Base-by-base conservation (phyloP, 176 grass and related monocot genomes). In the Stipa capillata region DNA sequence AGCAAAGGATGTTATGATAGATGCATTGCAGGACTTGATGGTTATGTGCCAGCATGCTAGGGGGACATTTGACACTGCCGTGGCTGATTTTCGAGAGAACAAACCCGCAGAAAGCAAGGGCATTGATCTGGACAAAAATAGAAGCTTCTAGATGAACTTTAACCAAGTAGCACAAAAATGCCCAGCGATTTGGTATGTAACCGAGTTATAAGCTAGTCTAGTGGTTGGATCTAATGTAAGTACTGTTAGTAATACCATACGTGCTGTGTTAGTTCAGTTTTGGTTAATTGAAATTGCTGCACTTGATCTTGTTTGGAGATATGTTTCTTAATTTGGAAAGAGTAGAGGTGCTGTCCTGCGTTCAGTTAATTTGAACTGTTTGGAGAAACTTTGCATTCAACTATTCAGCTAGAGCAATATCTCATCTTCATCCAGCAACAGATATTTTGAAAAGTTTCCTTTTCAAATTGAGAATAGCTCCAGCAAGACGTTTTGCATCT, bases 1-100 rank as follows among this genome's bases (percentile, higher is more conserved):
- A 65, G 83, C 85, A 59, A 97, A 84, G 53, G 83, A 90, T 84
- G 79, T 89, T 34, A 50, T 90, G 17, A 88, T 88, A 76, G 76
- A 93, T 92, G 76, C 74, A 28, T 16, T 84, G 15, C 72, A 86
- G 73, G 59, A 84, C 51, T 29, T 93, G 63, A 87, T 78, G 69
- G 11, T 81, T 32, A 74, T 85, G 85, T 82, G 76, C 53, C 78
- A 93, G 47, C 88, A 84, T 88, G 67, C 84, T 49, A 68, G 79
- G 78, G 81, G 73, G n/a, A n/a, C n/a, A n/a, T n/a, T 92, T 77
- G 78, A 69, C 40, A 78, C 23, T 23, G 59, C 74, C n/a, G 69
- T 88, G 42, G 53, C 57, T 65, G 60, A 97, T 54, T 66, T 86
- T 57, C 61, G 40, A 36, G 36, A 2, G 14, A 74, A 60, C 18